A percentile compares a stretch with the other conserved stretches of the same genome.
Evolutionary conservation across 345 rosid genomes (phyloP).

Genomic region (Eucalyptus pauciflora): DNA sequence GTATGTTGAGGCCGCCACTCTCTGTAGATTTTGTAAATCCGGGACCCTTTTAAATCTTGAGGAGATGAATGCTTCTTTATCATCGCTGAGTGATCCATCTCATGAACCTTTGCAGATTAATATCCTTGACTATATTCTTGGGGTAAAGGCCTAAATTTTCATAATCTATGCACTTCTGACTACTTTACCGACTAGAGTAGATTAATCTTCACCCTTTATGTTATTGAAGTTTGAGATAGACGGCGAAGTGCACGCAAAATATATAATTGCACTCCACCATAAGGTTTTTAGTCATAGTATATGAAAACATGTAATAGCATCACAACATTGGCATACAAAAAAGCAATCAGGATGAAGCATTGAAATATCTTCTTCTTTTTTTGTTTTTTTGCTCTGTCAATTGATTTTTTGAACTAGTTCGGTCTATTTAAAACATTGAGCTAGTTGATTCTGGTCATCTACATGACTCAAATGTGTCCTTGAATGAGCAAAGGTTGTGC

Average conservation of each 20-base stretch:
- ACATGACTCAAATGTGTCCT: not conserved
- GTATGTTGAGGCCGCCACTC: constrained; percentile 90
- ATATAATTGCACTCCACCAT: not conserved
- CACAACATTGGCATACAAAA: not conserved
- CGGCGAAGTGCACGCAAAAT: not conserved
- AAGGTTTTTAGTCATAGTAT: not conserved
- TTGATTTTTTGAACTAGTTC: not conserved
- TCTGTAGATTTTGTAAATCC: constrained; percentile 66
- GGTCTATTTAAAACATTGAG: not conserved
- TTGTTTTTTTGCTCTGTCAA: not conserved
- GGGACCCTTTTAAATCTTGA: constrained; percentile 61
- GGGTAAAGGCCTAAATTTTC: constrained; percentile 31
- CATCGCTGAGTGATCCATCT: constrained; percentile 60
- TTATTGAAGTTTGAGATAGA: not conserved
- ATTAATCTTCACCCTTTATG: not conserved
- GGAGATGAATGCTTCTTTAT: constrained; percentile 57
- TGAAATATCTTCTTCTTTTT: not conserved
- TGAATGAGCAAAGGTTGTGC: not conserved
- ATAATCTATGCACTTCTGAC: not conserved
- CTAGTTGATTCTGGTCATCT: not conserved
- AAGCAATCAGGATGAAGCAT: not conserved
- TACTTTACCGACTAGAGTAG: not conserved
- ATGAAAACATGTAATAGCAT: not conserved
- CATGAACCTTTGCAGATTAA: constrained; percentile 73
- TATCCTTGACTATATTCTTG: constrained; percentile 84